Evolutionary conservation across 176 grass and related monocot genomes (phyloP), one percentile per base, ranked within the genome.

Genomic region (Stipa capillata): DNA sequence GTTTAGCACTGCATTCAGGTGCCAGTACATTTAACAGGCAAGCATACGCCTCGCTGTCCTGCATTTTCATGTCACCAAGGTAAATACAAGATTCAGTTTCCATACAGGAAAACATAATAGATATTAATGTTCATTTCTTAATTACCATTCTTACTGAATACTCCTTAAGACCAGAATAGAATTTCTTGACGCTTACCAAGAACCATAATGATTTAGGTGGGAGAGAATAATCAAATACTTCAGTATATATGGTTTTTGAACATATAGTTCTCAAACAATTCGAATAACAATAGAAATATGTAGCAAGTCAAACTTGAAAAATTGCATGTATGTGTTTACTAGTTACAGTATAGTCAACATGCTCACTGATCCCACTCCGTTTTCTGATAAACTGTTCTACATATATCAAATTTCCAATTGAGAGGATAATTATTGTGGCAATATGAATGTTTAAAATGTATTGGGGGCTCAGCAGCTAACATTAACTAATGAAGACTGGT

Each of bases 11-110:
- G 42, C 87, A 88, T 80, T 98, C 95, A 55, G 95, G 81, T 74
- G 95, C 95, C 78, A 98, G 70, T 65, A 98, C 92, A 90, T 90
- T 94, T 74, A 94, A 69, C 45, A 98, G 78, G 80, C 95, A 98
- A 73, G 92, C 87, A 87, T 98, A 98, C 23, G 90, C 95, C 71
- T 94, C 92, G 59, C 87, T 85, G 74, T 98, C 95, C 95, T 98
- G 95, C 51, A 89, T 70, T 84, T 80, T 51, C 45, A 84, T 75
- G 54, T 65, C 17, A 24, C 16, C 39, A 72, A 54, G 36, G 57
- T 75, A 60, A 83, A 79, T 21, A 58, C 2, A 25, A 55, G 18
- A 81, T 52, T 17, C 14, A 35, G 27, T 45, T 27, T 42, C 41
- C 18, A 63, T 8, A 16, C 52, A 36, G 44, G 23, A 66, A 21